Percentiles rank a stretch among this genome's conserved stretches.
Conservation (phyloP, 2,329 filamentous ascomycete species). For the Monosporascus sp. region DNA sequence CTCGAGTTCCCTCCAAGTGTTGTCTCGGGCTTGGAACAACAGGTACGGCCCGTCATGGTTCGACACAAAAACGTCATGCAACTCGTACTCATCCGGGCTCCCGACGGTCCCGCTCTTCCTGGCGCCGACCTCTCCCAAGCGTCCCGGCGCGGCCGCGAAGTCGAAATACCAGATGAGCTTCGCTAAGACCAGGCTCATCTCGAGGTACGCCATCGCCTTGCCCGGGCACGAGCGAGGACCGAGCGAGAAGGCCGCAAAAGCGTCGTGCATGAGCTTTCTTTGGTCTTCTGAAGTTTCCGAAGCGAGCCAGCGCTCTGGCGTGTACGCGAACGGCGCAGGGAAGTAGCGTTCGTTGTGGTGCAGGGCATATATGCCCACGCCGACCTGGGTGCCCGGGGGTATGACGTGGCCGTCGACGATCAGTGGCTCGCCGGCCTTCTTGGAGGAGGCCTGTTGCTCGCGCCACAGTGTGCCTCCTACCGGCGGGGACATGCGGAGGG, state of each 20-base stretch:
- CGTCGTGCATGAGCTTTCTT: neutral
- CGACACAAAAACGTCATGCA: slow-evolving; percentile 1
- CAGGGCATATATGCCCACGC: slow-evolving; percentile 2
- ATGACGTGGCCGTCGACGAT: neutral
- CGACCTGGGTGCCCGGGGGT: neutral
- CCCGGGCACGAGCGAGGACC: neutral
- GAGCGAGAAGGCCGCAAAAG: slow-evolving; percentile 2
- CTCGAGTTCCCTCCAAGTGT: neutral
- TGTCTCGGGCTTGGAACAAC: neutral
- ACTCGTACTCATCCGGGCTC: neutral
- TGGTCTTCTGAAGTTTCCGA: neutral
- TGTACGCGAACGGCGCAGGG: neutral
- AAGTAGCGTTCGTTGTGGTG: slow-evolving; percentile 4
- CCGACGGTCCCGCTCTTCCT: neutral
- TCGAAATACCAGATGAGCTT: slow-evolving; percentile 4
- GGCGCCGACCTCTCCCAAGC: neutral
- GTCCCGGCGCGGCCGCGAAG: neutral
- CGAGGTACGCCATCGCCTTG: slow-evolving; percentile 4
- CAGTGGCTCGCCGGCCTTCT: neutral
- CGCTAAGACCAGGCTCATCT: slow-evolving; percentile 2
- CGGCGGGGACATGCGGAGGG: neutral
- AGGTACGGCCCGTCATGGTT: slow-evolving; percentile 1
- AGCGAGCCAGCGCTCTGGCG: neutral
- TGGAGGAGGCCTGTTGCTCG: slow-evolving; percentile 1
- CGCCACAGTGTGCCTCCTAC: neutral